Evolutionary conservation across 345 rosid species (phyloP).

Genomic region (Sonneratia caseolaris): DNA sequence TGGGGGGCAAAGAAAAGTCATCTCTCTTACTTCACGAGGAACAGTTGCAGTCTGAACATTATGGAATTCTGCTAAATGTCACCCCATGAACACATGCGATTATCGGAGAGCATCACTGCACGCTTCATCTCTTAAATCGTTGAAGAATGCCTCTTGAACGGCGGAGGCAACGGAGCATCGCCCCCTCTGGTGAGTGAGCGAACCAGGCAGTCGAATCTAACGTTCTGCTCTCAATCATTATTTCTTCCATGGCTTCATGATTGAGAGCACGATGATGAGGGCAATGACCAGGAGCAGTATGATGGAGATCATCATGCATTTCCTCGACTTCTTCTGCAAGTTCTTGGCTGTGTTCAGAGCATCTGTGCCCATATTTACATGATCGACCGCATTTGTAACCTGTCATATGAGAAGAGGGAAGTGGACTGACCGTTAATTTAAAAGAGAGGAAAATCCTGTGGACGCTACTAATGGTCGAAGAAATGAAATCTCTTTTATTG

Average conservation of each 20-base stretch:
- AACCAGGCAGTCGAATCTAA: neutral
- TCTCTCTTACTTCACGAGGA: neutral
- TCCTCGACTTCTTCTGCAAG: slow-evolving; percentile 47
- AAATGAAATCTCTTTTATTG: neutral
- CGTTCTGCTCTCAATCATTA: neutral
- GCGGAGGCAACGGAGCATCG: too few relatives aligned
- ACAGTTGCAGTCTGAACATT: neutral
- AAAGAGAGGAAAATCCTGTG: neutral
- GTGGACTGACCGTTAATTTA: neutral
- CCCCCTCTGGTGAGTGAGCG: neutral
- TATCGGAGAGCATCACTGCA: too few relatives aligned
- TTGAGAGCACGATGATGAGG: slow-evolving; percentile 35
- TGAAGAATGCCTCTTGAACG: neutral
- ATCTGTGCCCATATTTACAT: slow-evolving; percentile 40
- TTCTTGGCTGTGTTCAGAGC: slow-evolving; percentile 43
- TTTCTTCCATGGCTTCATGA: slow-evolving; percentile 54
- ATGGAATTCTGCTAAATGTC: neutral
- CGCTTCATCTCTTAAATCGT: neutral
- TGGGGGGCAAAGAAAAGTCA: neutral
- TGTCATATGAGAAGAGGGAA: slow-evolving; percentile 18
- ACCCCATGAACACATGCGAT: too few relatives aligned
- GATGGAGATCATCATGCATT: slow-evolving; percentile 57
- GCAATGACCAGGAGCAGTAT: slow-evolving; percentile 47
- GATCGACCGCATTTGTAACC: slow-evolving; percentile 48
- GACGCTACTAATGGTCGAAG: neutral